Percentiles rank a stretch among this genome's conserved stretches.
These are phyloP conservation scores for Calonectria naviculata DNA, from an alignment of 2,329 filamentous ascomycete genomes.

Conservation along the genomic window DNA sequence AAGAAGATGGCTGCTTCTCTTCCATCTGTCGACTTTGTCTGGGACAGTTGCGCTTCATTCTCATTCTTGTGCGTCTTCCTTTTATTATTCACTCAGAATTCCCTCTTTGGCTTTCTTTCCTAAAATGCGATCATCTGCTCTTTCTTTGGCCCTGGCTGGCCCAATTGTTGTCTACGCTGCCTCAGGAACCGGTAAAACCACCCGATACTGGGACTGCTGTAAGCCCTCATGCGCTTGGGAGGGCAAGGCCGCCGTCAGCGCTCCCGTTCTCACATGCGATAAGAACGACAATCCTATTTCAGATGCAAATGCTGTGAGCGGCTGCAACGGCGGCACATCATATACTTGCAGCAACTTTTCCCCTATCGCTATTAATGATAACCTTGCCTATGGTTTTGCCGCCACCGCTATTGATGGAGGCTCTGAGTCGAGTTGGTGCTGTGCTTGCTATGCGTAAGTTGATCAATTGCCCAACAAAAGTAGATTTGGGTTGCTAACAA, in stretches of 20 bases:
- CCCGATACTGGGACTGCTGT: slow-evolving; percentile 74
- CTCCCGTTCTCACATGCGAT: slow-evolving; percentile 65
- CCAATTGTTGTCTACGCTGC: slow-evolving; percentile 38
- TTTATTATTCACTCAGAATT: slow-evolving; percentile 24
- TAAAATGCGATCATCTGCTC: slow-evolving; percentile 37
- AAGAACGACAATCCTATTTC: slow-evolving; percentile 64
- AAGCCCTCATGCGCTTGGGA: slow-evolving; percentile 75
- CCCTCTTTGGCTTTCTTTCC: slow-evolving; percentile 26
- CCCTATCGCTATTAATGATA: slow-evolving; percentile 70
- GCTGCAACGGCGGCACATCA: slow-evolving; percentile 67
- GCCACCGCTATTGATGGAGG: slow-evolving; percentile 67
- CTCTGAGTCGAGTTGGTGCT: slow-evolving; percentile 72
- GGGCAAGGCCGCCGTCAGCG: slow-evolving; percentile 63
- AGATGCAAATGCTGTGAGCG: slow-evolving; percentile 59
- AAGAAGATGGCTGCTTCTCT: slow-evolving; percentile 17
- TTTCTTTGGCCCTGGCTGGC: slow-evolving; percentile 34
- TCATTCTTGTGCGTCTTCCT: slow-evolving; percentile 14
- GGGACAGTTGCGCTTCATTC: slow-evolving; percentile 24
- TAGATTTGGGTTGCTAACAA: not conserved
- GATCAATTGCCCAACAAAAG: not conserved
- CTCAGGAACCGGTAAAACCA: slow-evolving; percentile 42
- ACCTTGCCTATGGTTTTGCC: slow-evolving; percentile 72
- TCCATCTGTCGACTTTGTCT: not conserved
- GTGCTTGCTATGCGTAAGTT: slow-evolving; percentile 68
- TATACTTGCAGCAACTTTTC: slow-evolving; percentile 72